phyloP scores from a whole-genome alignment of 148 eudicot species.

The Beta vulgaris region DNA sequence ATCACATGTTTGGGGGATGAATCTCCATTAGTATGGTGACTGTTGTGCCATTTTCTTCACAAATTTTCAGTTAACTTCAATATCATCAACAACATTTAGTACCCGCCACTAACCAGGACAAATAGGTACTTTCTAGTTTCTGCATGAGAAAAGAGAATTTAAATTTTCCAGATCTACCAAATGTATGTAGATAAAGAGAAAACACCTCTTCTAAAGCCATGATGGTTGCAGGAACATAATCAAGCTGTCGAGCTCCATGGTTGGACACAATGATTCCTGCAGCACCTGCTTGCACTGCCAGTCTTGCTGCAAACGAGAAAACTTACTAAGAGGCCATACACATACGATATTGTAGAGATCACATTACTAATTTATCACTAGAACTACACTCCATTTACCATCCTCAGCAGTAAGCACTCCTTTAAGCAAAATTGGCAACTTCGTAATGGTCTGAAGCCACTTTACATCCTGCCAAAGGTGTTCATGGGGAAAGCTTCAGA shows the following conservation, averaged over 20 bases:
- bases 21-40: too few relatives aligned
- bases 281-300: slow-evolving; percentile 66
- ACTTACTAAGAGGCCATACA: neutral
- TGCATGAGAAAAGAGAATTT: neutral
- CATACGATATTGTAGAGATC: too few relatives aligned
- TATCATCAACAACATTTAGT: too few relatives aligned
- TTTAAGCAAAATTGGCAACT: slow-evolving; percentile 83
- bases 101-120: too few relatives aligned
- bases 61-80: too few relatives aligned
- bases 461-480: slow-evolving; percentile 59
- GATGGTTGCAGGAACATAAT: slow-evolving; percentile 78
- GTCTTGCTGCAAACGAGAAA: slow-evolving; percentile 37
- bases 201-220: slow-evolving; percentile 75
- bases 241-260: slow-evolving; percentile 85
- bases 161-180: neutral
- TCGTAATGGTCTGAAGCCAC: slow-evolving; percentile 92
- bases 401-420: slow-evolving; percentile 94
- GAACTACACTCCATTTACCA: slow-evolving; percentile 39
- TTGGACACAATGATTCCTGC: slow-evolving; percentile 81
- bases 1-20: too few relatives aligned
- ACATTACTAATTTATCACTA: neutral
- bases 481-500: neutral
- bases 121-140: too few relatives aligned
- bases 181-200: neutral
- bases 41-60: too few relatives aligned